Percentiles rank a stretch among this genome's conserved stretches.
Evolutionary conservation across 1,139 yeast genomes (phyloP).

Genomic region (Yamadazyma triangularis): DNA sequence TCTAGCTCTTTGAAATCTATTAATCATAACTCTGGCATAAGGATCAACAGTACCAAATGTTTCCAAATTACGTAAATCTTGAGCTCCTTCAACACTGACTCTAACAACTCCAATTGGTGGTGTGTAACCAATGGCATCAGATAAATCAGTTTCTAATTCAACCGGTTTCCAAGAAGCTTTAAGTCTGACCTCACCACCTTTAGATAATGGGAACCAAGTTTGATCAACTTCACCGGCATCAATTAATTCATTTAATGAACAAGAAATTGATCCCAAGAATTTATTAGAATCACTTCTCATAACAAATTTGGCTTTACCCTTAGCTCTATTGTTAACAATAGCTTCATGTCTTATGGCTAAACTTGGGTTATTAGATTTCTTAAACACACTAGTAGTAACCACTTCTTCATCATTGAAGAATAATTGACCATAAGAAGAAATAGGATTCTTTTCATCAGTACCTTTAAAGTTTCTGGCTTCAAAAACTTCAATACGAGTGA

Average conservation of each 20-base stretch:
- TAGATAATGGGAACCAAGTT: slow-evolving; percentile 65
- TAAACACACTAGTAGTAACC: slow-evolving; percentile 52
- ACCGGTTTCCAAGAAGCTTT: slow-evolving; percentile 85
- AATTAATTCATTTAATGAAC: slow-evolving; percentile 64
- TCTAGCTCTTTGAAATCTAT: slow-evolving; percentile 73
- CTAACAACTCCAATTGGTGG: slow-evolving; percentile 93
- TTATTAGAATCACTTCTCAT: slow-evolving; percentile 59
- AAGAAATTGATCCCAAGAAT: slow-evolving; percentile 57
- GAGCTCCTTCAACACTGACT: slow-evolving; percentile 65
- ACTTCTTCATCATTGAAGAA: slow-evolving; percentile 58
- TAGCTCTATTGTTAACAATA: slow-evolving; percentile 70
- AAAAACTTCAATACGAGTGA: slow-evolving; percentile 54
- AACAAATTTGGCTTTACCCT: slow-evolving; percentile 60
- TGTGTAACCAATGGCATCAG: slow-evolving; percentile 74
- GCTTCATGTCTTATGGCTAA: slow-evolving; percentile 68
- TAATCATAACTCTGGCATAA: slow-evolving; percentile 73
- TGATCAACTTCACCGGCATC: slow-evolving; percentile 76
- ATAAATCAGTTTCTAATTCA: slow-evolving; percentile 44
- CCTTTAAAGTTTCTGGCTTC: slow-evolving; percentile 46
- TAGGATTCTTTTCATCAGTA: slow-evolving; percentile 31
- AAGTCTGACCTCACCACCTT: slow-evolving; percentile 71
- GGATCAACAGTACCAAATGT: slow-evolving; percentile 91
- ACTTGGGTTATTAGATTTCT: slow-evolving; percentile 62
- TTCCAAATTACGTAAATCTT: slow-evolving; percentile 76
- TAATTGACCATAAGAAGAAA: slow-evolving; percentile 69